Percentiles rank a stretch among this genome's conserved stretches.
Evolutionary conservation across 345 rosid genomes (phyloP).

Genomic region (Aquilaria malaccensis): DNA sequence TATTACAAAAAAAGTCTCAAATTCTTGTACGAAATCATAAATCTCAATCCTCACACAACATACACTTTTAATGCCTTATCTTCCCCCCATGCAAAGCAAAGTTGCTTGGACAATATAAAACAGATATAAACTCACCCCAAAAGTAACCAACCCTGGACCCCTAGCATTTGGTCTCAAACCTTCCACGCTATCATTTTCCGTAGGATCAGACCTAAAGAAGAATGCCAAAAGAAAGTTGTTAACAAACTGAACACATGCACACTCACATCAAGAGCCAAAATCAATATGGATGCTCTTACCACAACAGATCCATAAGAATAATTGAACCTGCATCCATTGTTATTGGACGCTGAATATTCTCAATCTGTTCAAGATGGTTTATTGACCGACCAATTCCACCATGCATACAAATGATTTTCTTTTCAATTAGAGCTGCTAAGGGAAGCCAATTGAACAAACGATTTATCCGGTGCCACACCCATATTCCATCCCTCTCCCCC

Average conservation of each 20-base stretch:
- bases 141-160: conserved; percentile 97
- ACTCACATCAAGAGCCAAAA: conserved; percentile 7
- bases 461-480: conserved; percentile 97
- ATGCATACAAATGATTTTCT: conserved; percentile 98
- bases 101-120: too few relatives aligned
- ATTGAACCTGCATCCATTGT: conserved; percentile 97
- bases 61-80: too few relatives aligned
- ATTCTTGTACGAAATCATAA: too few relatives aligned
- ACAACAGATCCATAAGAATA: conserved; percentile 92
- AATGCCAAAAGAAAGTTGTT: conserved; percentile 11
- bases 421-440: conserved; percentile 89
- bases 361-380: conserved; percentile 95
- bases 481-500: conserved; percentile 99
- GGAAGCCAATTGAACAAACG: conserved; percentile 99
- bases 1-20: too few relatives aligned
- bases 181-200: conserved; percentile 99
- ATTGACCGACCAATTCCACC: conserved; percentile 99
- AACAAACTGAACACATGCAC: conserved; percentile 10
- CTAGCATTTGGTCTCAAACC: conserved; percentile 97
- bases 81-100: too few relatives aligned
- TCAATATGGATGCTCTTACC: conserved; percentile 43
- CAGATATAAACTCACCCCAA: conserved; percentile 60
- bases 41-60: too few relatives aligned
- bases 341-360: conserved; percentile 91
- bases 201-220: conserved; percentile 88